Evolutionary conservation across 164 flowering plant species (phyloP), one percentile per base, ranked within the genome.

Genomic region (Dillenia turbinata): DNA sequence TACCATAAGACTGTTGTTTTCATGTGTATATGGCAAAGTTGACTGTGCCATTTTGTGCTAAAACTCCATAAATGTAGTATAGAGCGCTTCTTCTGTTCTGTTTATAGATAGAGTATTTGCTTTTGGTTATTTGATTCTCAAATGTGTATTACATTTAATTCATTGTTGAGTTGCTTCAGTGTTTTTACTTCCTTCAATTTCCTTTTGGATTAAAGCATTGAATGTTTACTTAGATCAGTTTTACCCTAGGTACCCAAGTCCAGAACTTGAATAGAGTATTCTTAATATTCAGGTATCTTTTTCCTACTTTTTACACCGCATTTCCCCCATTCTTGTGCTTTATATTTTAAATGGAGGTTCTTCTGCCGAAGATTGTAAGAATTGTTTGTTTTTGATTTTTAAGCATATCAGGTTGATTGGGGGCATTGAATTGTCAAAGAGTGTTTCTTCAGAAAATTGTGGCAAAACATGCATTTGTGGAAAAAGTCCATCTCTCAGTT

Each of bases 1-100:
- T 58, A 64, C 62, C 22, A 19, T 19, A 70, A 64, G 68, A 76
- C 71, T 68, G 78, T 68, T 75, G 66, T 62, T 69, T 64, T 69
- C 66, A 55, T 65, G 73, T 75, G 71, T 61, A 73, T 75, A 75
- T 75, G 22, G 22, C 22, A 54, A 61, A 33, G 62, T 57, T 67
- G 53, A 46, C 66, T 57, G 64, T 69, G 69, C 61, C 71, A 14
- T 82, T 83, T 82, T 78, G 73, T 19, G 22, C 22, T 19, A 19
- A 19, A 19, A 19, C 22, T 19, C 22, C 72, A 67, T 60, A 65
- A 67, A 75, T 74, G 62, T 65, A 40, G 47, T 61, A 74, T 71
- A 74, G 68, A 69, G 66, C 57, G 61, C 52, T 60, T 19, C 61
- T 53, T 53, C 67, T 73, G 66, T 59, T 74, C 64, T 79, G 78